A percentile compares a stretch with the other conserved stretches of the same genome.
These are phyloP conservation scores for Lepidopterella palustris DNA, from an alignment of 495 filamentous ascomycete genomes.

Conservation along the genomic window DNA sequence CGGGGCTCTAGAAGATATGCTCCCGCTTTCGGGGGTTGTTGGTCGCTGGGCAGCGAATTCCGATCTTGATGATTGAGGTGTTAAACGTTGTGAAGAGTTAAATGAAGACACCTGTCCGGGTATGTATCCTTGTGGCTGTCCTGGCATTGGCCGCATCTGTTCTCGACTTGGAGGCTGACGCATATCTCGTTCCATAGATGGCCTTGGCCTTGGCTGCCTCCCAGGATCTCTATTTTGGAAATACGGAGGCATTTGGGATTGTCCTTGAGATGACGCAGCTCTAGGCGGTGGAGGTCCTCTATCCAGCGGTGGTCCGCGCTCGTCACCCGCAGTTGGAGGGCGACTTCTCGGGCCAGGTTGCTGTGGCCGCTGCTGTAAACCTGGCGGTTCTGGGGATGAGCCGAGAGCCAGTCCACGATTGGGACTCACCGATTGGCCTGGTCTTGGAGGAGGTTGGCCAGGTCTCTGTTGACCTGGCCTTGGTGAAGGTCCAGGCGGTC, in stretches of 20 bases:
- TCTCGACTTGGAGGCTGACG: conserved; percentile 28
- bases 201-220: conserved; percentile 17
- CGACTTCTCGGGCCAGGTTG: conserved; percentile 1
- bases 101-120: background rate
- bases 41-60: conserved; percentile 21
- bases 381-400: background rate
- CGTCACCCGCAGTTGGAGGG: conserved; percentile 14
- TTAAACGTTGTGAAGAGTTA: conserved; percentile 19
- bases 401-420: conserved; percentile 3
- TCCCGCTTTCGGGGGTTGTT: conserved; percentile 24
- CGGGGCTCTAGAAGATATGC: conserved; percentile 14
- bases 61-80: conserved; percentile 31
- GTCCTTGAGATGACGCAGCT: conserved; percentile 6
- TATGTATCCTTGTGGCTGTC: background rate
- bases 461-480: background rate
- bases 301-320: no score
- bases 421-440: background rate
- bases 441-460: background rate
- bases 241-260: conserved; percentile 9
- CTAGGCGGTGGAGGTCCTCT: conserved; percentile 12
- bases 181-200: conserved; percentile 27
- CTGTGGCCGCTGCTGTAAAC: background rate
- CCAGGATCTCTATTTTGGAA: conserved; percentile 10
- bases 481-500: conserved; percentile 15
- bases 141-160: conserved; percentile 9